Base-by-base conservation (phyloP, 2,329 filamentous ascomycete species). In the Aspergillus nomiae region DNA sequence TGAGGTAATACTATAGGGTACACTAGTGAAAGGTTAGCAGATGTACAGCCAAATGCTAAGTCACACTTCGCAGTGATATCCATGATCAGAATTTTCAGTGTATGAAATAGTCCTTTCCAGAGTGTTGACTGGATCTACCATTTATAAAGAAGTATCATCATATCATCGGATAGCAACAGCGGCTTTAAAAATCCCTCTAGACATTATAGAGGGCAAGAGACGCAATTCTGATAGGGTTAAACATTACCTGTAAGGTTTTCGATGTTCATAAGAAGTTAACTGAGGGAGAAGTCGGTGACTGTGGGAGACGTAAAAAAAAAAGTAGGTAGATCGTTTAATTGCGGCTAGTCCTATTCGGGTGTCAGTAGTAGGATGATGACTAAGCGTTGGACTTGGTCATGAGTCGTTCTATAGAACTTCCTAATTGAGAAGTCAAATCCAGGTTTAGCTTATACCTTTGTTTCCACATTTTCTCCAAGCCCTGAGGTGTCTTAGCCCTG, bases 1-100 rank as follows among this genome's bases (percentile, higher is more conserved):
- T 28, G 28, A 34, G 48, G 28, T 32, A n/a, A 32, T 12, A 32
- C 32, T 56, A 32, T 36, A 28, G 21, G 34, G 16, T 28, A 59
- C 19, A 58, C 46, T 21, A 50, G 16, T 59, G 21, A 11, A 38
- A 38, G n/a, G 21, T 36, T 16, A 43, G n/a, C 58, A 55, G 38
- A 21, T 45, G 28, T 50, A 54, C 14, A 58, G 30, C 12, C 30
- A 56, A 56, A 48, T 30, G 14, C 30, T 21, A 30, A 6, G 16
- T 12, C 32, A 26, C 28, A 45, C 14, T 50, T 14, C 28, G 57
- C 43, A 32, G 53, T 50, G 46, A 56, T 38, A 28, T 69, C 63
- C 67, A 72, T 67, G 65, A 71, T 76, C 74, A 76, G 74, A 76
- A 76, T 76, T 76, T 76, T 76, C 74, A 76, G 74, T 76, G 74